Percentiles rank a stretch among this genome's conserved stretches.
Evolutionary conservation across 140 eudicot genomes (phyloP).

Genomic region (Anethum foeniculum): DNA sequence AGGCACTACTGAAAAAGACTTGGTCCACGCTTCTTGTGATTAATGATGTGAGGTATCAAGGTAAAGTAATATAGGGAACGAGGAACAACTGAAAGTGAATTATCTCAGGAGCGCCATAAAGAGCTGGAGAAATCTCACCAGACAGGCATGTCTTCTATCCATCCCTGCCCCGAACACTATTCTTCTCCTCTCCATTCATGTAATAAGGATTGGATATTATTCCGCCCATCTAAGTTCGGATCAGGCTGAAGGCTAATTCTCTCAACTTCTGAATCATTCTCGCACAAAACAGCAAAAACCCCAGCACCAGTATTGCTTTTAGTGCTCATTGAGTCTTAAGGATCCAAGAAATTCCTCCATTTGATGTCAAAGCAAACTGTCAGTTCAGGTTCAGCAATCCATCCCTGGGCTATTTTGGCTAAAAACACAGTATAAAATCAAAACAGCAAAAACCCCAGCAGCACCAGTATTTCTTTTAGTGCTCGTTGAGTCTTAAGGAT

Average conservation of each 20-base stretch:
- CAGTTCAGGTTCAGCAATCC: too few species aligned
- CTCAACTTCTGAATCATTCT: neutral
- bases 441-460: too few species aligned
- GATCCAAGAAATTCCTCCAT: too few species aligned
- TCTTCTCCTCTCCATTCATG: constrained; percentile 18
- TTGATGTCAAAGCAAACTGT: too few species aligned
- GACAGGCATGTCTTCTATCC: constrained; percentile 38
- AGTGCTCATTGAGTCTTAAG: too few species aligned
- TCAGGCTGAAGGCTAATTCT: constrained; percentile 10
- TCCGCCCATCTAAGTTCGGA: constrained; percentile 18
- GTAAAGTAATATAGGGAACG: constrained; percentile 51
- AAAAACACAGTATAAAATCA: too few species aligned
- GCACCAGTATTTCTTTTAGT: constrained; percentile 29
- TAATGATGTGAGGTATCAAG: constrained; percentile 37
- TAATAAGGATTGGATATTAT: constrained; percentile 12
- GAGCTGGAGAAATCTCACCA: constrained; percentile 63
- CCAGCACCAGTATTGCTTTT: too few species aligned
- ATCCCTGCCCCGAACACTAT: constrained; percentile 14
- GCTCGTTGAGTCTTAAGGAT: constrained; percentile 61
- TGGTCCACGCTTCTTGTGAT: constrained; percentile 90
- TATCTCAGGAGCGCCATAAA: constrained; percentile 69
- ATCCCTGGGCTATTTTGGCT: too few species aligned
- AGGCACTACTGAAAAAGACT: constrained; percentile 51
- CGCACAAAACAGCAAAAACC: too few species aligned
- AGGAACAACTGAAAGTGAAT: constrained; percentile 67